These are phyloP conservation scores for Medicago arabica DNA, from an alignment of 306 rosid species.

Conservation along the genomic window DNA sequence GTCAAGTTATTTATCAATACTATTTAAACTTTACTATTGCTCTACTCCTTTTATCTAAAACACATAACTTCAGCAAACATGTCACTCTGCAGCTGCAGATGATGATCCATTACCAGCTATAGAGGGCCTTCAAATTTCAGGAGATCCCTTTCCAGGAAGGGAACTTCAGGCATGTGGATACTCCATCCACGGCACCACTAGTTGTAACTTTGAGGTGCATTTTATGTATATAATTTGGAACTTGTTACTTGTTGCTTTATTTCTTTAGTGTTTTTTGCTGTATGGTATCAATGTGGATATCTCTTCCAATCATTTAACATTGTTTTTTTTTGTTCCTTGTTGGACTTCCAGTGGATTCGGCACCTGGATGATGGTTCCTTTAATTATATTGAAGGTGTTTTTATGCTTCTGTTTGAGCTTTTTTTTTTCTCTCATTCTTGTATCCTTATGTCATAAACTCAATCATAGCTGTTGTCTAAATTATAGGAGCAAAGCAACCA, in stretches of 20 bases:
- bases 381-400: slow-evolving; percentile 82
- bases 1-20: not conserved
- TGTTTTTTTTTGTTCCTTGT: slow-evolving; percentile 44
- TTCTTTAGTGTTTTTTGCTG: slow-evolving; percentile 19
- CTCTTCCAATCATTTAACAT: slow-evolving; percentile 26
- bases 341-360: slow-evolving; percentile 80
- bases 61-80: slow-evolving; percentile 12
- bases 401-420: slow-evolving; percentile 32
- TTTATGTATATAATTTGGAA: slow-evolving; percentile 37
- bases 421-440: slow-evolving; percentile 9
- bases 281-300: slow-evolving; percentile 30
- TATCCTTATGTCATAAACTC: slow-evolving; percentile 33
- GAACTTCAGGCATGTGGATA: slow-evolving; percentile 91
- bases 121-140: slow-evolving; percentile 86
- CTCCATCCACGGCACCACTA: slow-evolving; percentile 90
- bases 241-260: slow-evolving; percentile 34
- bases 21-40: not conserved
- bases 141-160: slow-evolving; percentile 87
- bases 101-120: slow-evolving; percentile 95
- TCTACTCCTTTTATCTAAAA: not conserved
- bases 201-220: slow-evolving; percentile 94
- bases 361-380: slow-evolving; percentile 93
- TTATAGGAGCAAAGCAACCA: slow-evolving; percentile 92
- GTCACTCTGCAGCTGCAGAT: slow-evolving; percentile 74
- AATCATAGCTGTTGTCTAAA: slow-evolving; percentile 41